These are phyloP conservation scores for Pseudogymnoascus destructans DNA, from an alignment of 2,329 filamentous ascomycete species.

Conservation along the genomic window DNA sequence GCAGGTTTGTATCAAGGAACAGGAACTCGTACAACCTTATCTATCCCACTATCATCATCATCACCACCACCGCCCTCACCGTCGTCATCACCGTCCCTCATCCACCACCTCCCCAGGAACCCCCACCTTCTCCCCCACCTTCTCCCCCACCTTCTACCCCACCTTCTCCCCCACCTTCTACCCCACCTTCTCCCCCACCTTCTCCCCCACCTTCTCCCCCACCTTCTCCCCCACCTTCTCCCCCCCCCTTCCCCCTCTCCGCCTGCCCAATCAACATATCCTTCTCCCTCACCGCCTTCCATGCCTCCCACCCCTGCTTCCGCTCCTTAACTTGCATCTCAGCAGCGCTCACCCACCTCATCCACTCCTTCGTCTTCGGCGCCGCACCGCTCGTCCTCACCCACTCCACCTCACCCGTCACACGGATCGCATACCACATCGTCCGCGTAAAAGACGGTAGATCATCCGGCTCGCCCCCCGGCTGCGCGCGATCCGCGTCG, in stretches of 20 bases:
- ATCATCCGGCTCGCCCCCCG: neutral
- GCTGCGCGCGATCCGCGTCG: neutral
- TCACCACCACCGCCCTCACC: neutral
- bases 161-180: slow-evolving; percentile 37
- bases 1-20: neutral
- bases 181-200: neutral
- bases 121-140: neutral
- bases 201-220: neutral
- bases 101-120: neutral
- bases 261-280: slow-evolving; percentile 32
- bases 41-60: neutral
- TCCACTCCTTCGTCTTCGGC: slow-evolving; percentile 40
- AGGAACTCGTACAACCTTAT: neutral
- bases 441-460: slow-evolving; percentile 37
- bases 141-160: neutral
- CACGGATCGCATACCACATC: slow-evolving; percentile 45
- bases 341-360: slow-evolving; percentile 33
- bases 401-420: slow-evolving; percentile 41
- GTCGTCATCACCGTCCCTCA: neutral
- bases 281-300: slow-evolving; percentile 37
- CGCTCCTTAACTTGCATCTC: neutral
- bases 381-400: slow-evolving; percentile 38
- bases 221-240: neutral
- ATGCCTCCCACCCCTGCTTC: slow-evolving; percentile 20
- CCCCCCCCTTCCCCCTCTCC: neutral